Base-by-base conservation (phyloP, 2,329 filamentous ascomycete genomes). In the Beauveria pseudobassiana region DNA sequence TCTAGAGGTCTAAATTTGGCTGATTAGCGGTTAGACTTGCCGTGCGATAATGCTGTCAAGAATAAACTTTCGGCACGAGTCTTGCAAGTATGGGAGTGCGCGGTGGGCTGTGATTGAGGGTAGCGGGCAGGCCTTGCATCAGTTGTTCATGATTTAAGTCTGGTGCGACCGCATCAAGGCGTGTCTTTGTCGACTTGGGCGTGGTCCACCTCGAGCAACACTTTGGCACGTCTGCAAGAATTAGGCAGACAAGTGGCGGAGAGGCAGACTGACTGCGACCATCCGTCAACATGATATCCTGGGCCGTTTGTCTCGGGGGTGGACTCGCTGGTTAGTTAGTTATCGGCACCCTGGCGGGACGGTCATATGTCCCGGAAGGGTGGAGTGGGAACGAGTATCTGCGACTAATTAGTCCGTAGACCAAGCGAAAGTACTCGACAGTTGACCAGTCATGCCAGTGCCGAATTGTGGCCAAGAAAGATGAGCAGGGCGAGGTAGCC, bases 351-450 rank as follows among this genome's bases (percentile, higher is more conserved):
- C 24, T 48, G 12, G 24, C 26, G 53, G 53, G 42, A 56, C n/a
- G 12, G 42, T 56, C 53, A 56, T 46, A 30, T 56, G 53, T 56
- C 46, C 26, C 53, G 43, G 42, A 56, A 26, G 38, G 53, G 53
- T 48, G 53, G 53, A 38, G 53, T 56, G 53, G 43, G 40, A 45
- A 56, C 53, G 18, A 46, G 53, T 48, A 34, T 34, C 12, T 34
- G 30, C 30, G 30, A 34, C 30, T 34, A 34, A 30, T 8, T 34
- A 34, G 30, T 12, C 10, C 3, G 30, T 42, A 42, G 20, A 26
- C 20, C 3, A 55, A 24, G 14, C 8, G 16, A 45, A 24, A 34
- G 30, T 34, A 34, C 30, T 34, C 30, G 4, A 3, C 38, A 42
- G 22, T 54, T 55, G 52, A 20, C 16, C 52, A 38, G 49, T 14